A percentile compares a stretch with the other conserved stretches of the same genome.
Evolutionary conservation across 345 rosid genomes (phyloP).

Genomic region (Populus tremula): DNA sequence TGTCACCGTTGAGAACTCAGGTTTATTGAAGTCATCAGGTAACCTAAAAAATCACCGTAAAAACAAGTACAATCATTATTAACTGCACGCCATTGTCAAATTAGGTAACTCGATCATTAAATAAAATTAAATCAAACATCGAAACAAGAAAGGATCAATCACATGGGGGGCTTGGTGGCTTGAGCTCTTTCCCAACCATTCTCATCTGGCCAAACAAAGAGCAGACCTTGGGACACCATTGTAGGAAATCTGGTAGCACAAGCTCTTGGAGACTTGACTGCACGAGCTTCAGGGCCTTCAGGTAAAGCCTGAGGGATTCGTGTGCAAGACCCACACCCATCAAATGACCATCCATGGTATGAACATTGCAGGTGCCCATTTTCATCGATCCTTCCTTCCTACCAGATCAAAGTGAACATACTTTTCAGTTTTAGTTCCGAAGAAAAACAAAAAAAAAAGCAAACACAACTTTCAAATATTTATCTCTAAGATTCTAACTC

Average conservation of each 20-base stretch:
- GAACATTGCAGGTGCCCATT: slow-evolving; percentile 97
- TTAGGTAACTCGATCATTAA: background rate
- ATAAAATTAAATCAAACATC: background rate
- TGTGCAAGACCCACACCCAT: slow-evolving; percentile 86
- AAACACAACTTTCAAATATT: background rate
- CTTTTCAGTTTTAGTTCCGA: background rate
- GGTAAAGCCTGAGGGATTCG: slow-evolving; percentile 79
- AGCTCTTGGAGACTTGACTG: slow-evolving; percentile 74
- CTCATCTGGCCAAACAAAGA: slow-evolving; percentile 97
- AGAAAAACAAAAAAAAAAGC: background rate
- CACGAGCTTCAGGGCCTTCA: slow-evolving; percentile 95
- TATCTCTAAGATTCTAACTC: background rate
- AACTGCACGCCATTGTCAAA: background rate
- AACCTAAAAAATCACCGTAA: slow-evolving; percentile 47
- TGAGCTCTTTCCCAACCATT: slow-evolving; percentile 81
- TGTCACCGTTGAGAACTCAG: slow-evolving; percentile 80
- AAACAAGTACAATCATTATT: slow-evolving; percentile 5
- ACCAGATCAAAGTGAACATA: slow-evolving; percentile 10
- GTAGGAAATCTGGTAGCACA: slow-evolving; percentile 78
- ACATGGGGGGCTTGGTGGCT: slow-evolving; percentile 70
- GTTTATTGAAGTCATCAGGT: slow-evolving; percentile 82
- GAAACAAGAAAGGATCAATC: slow-evolving; percentile 16
- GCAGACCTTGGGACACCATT: slow-evolving; percentile 89
- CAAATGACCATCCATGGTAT: slow-evolving; percentile 96
- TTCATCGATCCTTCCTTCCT: slow-evolving; percentile 97